Evolutionary conservation across 2,329 filamentous ascomycete genomes (phyloP), one percentile per base, ranked within the genome.

Genomic region (Graphium sp.): DNA sequence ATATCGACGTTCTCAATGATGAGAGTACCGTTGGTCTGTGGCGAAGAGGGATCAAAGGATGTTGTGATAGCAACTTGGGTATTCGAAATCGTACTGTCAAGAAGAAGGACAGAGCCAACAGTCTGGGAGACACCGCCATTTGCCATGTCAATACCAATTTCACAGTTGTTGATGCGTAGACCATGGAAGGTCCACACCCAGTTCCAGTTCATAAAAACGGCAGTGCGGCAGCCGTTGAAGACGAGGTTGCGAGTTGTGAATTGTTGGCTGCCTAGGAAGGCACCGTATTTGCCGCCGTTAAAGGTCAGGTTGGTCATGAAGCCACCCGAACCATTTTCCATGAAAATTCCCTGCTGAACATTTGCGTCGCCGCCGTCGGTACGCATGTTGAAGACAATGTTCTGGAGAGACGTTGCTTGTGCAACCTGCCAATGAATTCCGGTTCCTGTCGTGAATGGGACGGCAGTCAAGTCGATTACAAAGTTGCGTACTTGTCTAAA

Each of bases 1-100:
- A 94, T 83, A 53, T 94, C 83, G 19, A 91, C 81, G 40, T 94
- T 94, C 55, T 93, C 81, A 8, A 95, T 52, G 39, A 93, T 66
- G 25, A 94, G 65, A 10, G 80, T 82, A 35, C 81, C 82, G 44
- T 84, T 87, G 40, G 79, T 80, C 32, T 62, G 55, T 14, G 71
- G 62, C 32, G 74, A 62, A 31, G 53, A 50, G 5, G 64, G 53
- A 39, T 66, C 62, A 55, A 81, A 93, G 2, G 76, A 69, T 16
- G 83, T 87, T 40, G 69, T 69, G 42, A 94, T 63, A 39, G 80
- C 87, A 31, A 82, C 66, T 2, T 66, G 66, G 2, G 81, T 87
- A 53, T 80, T 76, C 38, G 61, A 66, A 42, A 94, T 71, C 39
- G 62, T 72, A 56, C 76, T 85, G 58, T 95, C 87, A 30, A 85